These are phyloP conservation scores for Actinomortierella ambigua DNA, from an alignment of 371 early-diverging fungal species.

Conservation along the genomic window DNA sequence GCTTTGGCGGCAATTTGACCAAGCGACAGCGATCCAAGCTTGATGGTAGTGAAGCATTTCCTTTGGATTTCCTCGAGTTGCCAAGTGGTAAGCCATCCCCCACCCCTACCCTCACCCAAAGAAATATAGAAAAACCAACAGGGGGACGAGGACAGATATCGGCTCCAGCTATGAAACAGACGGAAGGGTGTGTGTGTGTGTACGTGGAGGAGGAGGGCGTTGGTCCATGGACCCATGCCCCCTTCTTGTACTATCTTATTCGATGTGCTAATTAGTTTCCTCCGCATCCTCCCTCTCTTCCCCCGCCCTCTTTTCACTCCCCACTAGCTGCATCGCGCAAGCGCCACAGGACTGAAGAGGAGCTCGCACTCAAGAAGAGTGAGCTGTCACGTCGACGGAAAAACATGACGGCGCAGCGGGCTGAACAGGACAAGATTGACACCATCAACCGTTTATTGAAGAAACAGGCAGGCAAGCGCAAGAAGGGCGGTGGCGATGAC, in stretches of 20 bases:
- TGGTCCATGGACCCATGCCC: too few species aligned
- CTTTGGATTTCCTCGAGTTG: slow-evolving; percentile 69
- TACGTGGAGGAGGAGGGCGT: too few species aligned
- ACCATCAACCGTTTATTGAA: slow-evolving; percentile 77
- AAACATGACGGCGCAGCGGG: slow-evolving; percentile 77
- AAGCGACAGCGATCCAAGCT: slow-evolving; percentile 74
- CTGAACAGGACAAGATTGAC: slow-evolving; percentile 78
- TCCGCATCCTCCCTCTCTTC: too few species aligned
- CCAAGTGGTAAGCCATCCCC: slow-evolving; percentile 63
- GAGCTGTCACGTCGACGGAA: slow-evolving; percentile 77
- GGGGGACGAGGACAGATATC: too few species aligned
- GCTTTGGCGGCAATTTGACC: slow-evolving; percentile 57
- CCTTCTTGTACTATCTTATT: too few species aligned
- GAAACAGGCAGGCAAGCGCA: slow-evolving; percentile 76
- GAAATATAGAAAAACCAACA: too few species aligned
- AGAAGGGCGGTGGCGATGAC: slow-evolving; percentile 44
- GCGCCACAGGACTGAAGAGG: slow-evolving; percentile 68
- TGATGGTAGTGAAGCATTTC: slow-evolving; percentile 53
- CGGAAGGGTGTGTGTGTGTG: too few species aligned
- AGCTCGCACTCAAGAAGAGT: slow-evolving; percentile 70
- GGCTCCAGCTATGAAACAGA: too few species aligned
- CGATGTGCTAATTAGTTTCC: too few species aligned
- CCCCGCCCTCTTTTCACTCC: not conserved
- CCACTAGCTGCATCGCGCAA: slow-evolving; percentile 62
- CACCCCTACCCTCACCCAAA: too few species aligned